Evolutionary conservation across 2,329 filamentous ascomycete species (phyloP), one percentile per base, ranked within the genome.

Genomic region (Fusarium sp.): DNA sequence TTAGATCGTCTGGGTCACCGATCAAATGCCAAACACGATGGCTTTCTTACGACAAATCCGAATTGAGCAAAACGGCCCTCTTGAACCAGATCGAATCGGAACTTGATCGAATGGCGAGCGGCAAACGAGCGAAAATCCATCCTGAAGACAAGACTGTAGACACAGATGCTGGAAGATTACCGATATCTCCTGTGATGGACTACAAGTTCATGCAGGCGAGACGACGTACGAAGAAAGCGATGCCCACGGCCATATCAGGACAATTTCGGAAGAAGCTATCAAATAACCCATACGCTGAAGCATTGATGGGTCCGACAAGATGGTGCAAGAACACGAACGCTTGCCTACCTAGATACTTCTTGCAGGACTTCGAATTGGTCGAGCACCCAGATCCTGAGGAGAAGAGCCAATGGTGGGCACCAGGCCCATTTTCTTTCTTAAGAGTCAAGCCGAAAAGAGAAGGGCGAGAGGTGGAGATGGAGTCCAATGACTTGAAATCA

Each of bases 221-320:
- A 63, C 79, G 83, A 44, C 83, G 84, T 20, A 87, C 82, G 69
- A 85, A 81, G 48, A 85, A 85, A 35, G 39, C 45, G 65, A 76
- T 79, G 1, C 82, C 66, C 41, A 78, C 66, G 63, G 80, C 72
- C 36, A 76, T 79, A 1, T 74, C 66, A 5, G 84, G 82, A 18
- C 81, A 85, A 6, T 89, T 94, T 67, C 89, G 91, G 77, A 85
- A 84, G 64, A 87, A 89, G 66, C 82, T 94, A 4, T 83, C 83
- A 36, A 85, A 85, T 42, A 95, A 93, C 73, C 85, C 91, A 6
- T 94, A 89, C 74, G 92, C 92, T 7, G 86, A 86, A 49, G 88
- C 90, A 12, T 86, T 95, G 28, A 88, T 88, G 36, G 88, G 88
- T 0, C 89, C 90, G 0, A 64, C 91, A 28, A 90, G 93, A 61